Conservation (phyloP, 1,284 basidiomycete genomes). For the Malassezia pachydermatis region DNA sequence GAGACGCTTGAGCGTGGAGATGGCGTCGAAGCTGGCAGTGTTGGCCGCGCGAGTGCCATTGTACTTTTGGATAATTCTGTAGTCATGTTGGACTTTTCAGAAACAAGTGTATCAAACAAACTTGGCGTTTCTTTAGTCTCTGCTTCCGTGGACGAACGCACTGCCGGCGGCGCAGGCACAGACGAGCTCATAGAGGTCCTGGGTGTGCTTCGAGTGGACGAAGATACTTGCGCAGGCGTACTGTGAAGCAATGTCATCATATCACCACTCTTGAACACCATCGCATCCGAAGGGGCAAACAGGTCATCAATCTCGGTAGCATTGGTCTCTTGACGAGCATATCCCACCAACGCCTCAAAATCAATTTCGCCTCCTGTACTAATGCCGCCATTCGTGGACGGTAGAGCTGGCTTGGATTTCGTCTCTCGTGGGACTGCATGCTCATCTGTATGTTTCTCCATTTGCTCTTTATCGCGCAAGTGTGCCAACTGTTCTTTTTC, state of each 20-base stretch:
- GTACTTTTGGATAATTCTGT: no score
- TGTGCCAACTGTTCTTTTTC: slow-evolving; percentile 56
- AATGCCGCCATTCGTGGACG: slow-evolving; percentile 16
- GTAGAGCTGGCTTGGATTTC: neutral
- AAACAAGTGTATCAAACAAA: slow-evolving; percentile 4
- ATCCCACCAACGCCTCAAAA: slow-evolving; percentile 40
- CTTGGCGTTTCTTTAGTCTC: neutral
- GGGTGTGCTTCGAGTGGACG: no score
- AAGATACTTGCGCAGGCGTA: no score
- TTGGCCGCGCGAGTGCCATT: no score
- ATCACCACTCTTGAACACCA: no score
- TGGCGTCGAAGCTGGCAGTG: no score
- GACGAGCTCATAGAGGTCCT: no score
- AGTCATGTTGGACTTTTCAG: no score
- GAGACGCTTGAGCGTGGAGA: neutral
- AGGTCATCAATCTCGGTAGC: slow-evolving; percentile 5
- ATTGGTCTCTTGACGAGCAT: slow-evolving; percentile 9
- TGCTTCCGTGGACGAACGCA: no score
- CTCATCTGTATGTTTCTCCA: slow-evolving; percentile 38
- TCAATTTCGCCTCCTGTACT: slow-evolving; percentile 35
- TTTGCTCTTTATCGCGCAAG: slow-evolving; percentile 26
- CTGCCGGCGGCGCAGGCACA: no score
- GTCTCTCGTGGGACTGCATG: slow-evolving; percentile 13
- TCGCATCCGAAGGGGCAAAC: neutral
- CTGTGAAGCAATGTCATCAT: no score